phyloP scores from a whole-genome alignment of 352 stramenopile genomes.

The Detonula confervacea region DNA sequence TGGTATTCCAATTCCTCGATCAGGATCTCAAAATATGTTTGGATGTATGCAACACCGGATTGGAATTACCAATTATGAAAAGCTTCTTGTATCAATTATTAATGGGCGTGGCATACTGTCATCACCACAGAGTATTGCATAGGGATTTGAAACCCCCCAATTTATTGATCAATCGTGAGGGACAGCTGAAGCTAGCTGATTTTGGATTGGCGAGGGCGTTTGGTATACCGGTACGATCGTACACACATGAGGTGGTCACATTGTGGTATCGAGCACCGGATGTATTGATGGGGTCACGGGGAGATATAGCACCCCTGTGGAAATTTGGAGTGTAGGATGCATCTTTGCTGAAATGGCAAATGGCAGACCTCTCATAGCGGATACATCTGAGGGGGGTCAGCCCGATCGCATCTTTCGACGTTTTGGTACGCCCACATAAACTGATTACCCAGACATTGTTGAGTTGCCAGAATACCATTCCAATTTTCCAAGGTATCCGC shows the following conservation, averaged over 20 bases:
- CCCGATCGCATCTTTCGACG: slow-evolving; percentile 96
- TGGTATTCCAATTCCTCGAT: slow-evolving; percentile 99
- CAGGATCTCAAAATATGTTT: slow-evolving; percentile 99
- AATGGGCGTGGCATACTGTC: slow-evolving; percentile 98
- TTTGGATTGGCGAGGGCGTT: slow-evolving; percentile 99
- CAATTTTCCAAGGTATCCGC: slow-evolving; percentile 92
- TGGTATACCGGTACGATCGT: slow-evolving; percentile 97
- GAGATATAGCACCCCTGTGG: slow-evolving; percentile 98
- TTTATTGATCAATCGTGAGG: slow-evolving; percentile 82
- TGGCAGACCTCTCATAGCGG: slow-evolving; percentile 93
- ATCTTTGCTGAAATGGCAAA: slow-evolving; percentile 96
- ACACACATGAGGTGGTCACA: slow-evolving; percentile 99
- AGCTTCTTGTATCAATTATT: slow-evolving; percentile 99
- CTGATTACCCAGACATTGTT: slow-evolving; percentile 95
- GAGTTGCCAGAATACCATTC: slow-evolving; percentile 96
- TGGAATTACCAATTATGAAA: slow-evolving; percentile 91
- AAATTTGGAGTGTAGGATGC: slow-evolving; percentile 98
- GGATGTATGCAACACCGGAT: slow-evolving; percentile 97
- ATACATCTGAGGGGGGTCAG: slow-evolving; percentile 96
- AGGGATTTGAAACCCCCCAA: slow-evolving; percentile 97
- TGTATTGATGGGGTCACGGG: slow-evolving; percentile 96
- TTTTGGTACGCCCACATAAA: slow-evolving; percentile 92
- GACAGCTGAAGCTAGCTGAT: slow-evolving; percentile 98
- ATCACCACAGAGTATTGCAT: slow-evolving; percentile 91
- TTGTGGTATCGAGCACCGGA: slow-evolving; percentile 99